Evolutionary conservation across 345 rosid genomes (phyloP), one percentile per base, ranked within the genome.

Genomic region (Eucalyptus fibrosa): DNA sequence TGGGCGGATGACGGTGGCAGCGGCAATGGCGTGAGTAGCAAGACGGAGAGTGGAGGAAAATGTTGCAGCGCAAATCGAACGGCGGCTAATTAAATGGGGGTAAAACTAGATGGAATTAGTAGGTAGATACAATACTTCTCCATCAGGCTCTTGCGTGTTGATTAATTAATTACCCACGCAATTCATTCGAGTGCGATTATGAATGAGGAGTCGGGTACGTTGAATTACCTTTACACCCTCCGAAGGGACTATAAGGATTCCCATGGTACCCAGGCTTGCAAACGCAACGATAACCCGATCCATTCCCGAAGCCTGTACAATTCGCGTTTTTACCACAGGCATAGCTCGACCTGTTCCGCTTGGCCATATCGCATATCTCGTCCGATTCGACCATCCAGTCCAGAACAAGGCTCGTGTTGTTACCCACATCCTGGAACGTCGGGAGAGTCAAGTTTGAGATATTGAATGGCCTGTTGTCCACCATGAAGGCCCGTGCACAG

Each of bases 311-410:
- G 11, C 0, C 0, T 4, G 0, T 2, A 15, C 77, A 65, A 0
- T 1, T 0, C 37, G 77, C 0, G 77, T n/a, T 14, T 0, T 4
- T 7, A 15, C 77, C 37, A n/a, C 77, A 65, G 72, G 77, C 77
- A n/a, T 65, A 51, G 23, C 55, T 51, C 4, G 23, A 17, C 55
- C 0, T 0, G 0, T 51, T 1, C 1, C 0, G 0, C 55, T 0
- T 18, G 23, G 55, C 55, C 23, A 0, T 3, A 0, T 17, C 2
- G 21, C 55, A 51, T 0, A 0, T 7, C 0, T 0, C 9, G 55
- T 18, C 2, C 2, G 23, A 18, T 51, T 51, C 56, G 56, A 51
- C 56, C 56, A 18, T 51, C 56, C 56, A 51, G 23, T 51, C 56
- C 23, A 51, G 56, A 51, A 51, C 56, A 51, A 51, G 56, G 23